These are phyloP conservation scores for Candida yuanshanica DNA, from an alignment of 805 yeast species.

Conservation along the genomic window DNA sequence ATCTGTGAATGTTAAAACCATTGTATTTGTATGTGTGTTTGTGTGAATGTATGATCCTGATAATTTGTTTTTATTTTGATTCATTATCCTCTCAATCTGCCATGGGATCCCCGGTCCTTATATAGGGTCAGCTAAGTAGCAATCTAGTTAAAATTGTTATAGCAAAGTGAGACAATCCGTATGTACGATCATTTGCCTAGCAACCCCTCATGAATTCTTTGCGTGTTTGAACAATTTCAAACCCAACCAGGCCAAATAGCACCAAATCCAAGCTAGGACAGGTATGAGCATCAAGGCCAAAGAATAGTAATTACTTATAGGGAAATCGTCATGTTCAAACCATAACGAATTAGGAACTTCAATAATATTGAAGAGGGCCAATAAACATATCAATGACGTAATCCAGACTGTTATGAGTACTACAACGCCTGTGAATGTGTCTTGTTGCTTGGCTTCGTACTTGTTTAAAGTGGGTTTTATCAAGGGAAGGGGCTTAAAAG, in stretches of 20 bases:
- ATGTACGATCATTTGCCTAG: neutral
- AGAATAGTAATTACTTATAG: constrained; percentile 33
- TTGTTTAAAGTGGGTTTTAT: neutral
- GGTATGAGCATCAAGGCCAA: constrained; percentile 28
- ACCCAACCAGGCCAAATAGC: constrained; percentile 71
- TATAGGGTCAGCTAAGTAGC: too few species aligned
- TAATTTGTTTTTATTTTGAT: too few species aligned
- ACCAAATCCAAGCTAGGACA: constrained; percentile 58
- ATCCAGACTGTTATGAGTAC: neutral
- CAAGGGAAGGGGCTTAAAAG: neutral
- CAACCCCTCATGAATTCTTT: constrained; percentile 42
- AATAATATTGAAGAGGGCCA: neutral
- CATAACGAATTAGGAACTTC: neutral
- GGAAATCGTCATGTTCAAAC: constrained; percentile 26
- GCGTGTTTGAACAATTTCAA: constrained; percentile 77
- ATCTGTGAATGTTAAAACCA: constrained; percentile 46
- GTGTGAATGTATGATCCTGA: neutral
- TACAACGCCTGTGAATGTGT: neutral
- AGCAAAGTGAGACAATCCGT: too few species aligned
- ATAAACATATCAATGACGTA: neutral
- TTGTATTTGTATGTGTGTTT: constrained; percentile 13
- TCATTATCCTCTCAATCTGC: neutral
- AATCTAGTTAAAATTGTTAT: too few species aligned
- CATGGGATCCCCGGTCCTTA: neutral
- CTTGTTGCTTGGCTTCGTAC: neutral